A percentile compares a stretch with the other conserved stretches of the same genome.
phyloP scores from a whole-genome alignment of 345 rosid species.

The Lepidium africanum region DNA sequence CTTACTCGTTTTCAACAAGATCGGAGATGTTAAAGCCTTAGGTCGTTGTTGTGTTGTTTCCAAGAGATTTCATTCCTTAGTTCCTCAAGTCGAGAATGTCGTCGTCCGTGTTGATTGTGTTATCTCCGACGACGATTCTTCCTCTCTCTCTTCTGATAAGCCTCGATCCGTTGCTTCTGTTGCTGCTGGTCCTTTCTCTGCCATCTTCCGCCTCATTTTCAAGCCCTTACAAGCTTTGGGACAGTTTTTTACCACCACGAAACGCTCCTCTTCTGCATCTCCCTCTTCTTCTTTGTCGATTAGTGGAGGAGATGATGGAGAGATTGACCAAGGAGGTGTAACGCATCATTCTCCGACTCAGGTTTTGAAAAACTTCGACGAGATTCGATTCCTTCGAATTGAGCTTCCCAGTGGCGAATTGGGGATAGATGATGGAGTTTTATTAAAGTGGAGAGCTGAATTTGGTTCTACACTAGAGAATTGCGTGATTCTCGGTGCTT shows the following conservation, averaged over 20 bases:
- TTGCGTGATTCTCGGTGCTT: slow-evolving; percentile 90
- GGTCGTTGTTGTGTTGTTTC: slow-evolving; percentile 90
- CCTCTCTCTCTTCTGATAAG: slow-evolving; percentile 33
- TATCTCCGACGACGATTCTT: slow-evolving; percentile 62
- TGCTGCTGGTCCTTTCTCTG: slow-evolving; percentile 1
- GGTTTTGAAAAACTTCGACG: slow-evolving; percentile 78
- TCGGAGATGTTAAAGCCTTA: slow-evolving; percentile 86
- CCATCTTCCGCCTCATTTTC: slow-evolving; percentile 44
- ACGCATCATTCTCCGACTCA: slow-evolving; percentile 97
- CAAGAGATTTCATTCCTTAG: slow-evolving; percentile 64
- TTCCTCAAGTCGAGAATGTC: slow-evolving; percentile 80
- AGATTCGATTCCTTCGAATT: slow-evolving; percentile 75
- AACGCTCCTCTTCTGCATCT: slow-evolving; percentile 7
- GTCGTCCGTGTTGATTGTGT: slow-evolving; percentile 93
- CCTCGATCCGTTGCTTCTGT: slow-evolving; percentile 38
- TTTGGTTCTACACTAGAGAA: slow-evolving; percentile 91
- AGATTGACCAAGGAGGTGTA: slow-evolving; percentile 70
- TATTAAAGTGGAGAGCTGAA: slow-evolving; percentile 87
- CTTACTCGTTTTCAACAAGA: slow-evolving; percentile 63
- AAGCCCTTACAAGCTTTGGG: slow-evolving; percentile 77
- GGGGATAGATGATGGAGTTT: slow-evolving; percentile 75
- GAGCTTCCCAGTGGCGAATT: slow-evolving; percentile 89
- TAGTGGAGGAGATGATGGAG: slow-evolving; percentile 47
- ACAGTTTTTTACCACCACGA: slow-evolving; percentile 44
- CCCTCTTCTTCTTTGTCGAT: slow-evolving; percentile 16